phyloP scores from a whole-genome alignment of 2,329 filamentous ascomycete species.

The Pyricularia grisea region DNA sequence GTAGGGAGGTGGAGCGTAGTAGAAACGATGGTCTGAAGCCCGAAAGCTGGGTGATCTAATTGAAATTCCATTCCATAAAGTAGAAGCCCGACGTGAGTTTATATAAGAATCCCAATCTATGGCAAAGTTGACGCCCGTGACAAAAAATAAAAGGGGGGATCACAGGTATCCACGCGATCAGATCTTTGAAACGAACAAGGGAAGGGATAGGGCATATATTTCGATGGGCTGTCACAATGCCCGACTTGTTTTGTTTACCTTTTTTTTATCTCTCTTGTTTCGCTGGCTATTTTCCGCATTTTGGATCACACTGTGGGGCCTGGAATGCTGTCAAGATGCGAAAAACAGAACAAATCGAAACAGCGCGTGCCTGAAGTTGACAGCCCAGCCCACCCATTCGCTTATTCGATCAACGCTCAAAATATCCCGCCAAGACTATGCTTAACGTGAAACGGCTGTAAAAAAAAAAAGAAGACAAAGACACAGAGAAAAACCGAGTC shows the following conservation, averaged over 20 bases:
- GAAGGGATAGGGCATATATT: background rate
- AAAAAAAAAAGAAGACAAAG: too few species aligned
- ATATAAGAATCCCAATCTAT: background rate
- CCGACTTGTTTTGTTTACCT: background rate
- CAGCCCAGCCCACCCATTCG: background rate
- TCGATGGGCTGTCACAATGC: background rate
- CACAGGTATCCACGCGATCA: too few species aligned
- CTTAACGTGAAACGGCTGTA: background rate
- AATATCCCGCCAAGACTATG: background rate
- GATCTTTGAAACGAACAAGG: background rate
- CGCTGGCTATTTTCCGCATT: background rate
- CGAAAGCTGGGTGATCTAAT: background rate
- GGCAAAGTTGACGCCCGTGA: background rate
- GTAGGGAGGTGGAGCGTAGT: background rate
- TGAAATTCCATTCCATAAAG: background rate
- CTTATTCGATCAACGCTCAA: background rate
- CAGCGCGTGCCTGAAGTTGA: background rate
- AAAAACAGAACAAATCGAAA: background rate
- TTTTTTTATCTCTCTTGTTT: too few species aligned
- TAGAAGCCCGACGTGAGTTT: background rate
- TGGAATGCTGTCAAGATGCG: background rate
- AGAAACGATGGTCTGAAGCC: slow-evolving; percentile 20
- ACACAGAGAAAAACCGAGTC: too few species aligned
- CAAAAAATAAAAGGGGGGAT: background rate
- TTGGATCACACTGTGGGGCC: background rate